phyloP scores from a whole-genome alignment of 2,329 filamentous ascomycete genomes.

The Colletotrichum sp. region DNA sequence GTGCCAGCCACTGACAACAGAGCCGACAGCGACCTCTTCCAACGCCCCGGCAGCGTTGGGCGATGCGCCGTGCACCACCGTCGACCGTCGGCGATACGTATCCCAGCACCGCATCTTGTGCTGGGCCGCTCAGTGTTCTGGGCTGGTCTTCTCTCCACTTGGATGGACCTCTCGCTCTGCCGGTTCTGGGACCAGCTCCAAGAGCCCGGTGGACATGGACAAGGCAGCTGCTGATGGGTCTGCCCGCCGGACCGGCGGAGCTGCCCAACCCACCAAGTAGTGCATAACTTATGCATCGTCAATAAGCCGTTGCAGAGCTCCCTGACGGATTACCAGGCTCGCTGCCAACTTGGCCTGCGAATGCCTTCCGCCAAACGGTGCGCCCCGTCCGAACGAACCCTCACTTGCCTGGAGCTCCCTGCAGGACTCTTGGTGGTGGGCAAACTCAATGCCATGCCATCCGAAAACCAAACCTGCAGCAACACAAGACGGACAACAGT shows the following conservation, averaged over 20 bases:
- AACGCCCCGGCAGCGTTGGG: neutral
- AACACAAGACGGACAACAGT: neutral
- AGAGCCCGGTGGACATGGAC: slow-evolving; percentile 6
- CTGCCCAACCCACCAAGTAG: neutral
- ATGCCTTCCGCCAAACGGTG: neutral
- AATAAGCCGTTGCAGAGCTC: neutral
- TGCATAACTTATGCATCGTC: slow-evolving; percentile 4
- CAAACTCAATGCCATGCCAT: neutral
- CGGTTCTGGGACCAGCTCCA: slow-evolving; percentile 9
- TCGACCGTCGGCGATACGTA: neutral
- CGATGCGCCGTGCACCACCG: neutral
- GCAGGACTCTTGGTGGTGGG: neutral
- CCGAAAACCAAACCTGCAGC: neutral
- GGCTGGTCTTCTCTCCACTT: slow-evolving; percentile 10
- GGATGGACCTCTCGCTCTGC: slow-evolving; percentile 1
- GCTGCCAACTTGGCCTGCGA: too few species aligned
- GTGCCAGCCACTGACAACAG: slow-evolving; percentile 13
- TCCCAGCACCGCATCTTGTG: neutral
- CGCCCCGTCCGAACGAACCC: neutral
- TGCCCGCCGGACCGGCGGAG: neutral
- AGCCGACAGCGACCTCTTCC: neutral
- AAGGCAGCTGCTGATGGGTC: neutral
- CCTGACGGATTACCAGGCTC: neutral
- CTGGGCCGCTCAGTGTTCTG: slow-evolving; percentile 7
- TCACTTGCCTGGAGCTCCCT: neutral